Conservation (phyloP, 805 yeast genomes). For the Isabelozyma pseudorhagii region DNA sequence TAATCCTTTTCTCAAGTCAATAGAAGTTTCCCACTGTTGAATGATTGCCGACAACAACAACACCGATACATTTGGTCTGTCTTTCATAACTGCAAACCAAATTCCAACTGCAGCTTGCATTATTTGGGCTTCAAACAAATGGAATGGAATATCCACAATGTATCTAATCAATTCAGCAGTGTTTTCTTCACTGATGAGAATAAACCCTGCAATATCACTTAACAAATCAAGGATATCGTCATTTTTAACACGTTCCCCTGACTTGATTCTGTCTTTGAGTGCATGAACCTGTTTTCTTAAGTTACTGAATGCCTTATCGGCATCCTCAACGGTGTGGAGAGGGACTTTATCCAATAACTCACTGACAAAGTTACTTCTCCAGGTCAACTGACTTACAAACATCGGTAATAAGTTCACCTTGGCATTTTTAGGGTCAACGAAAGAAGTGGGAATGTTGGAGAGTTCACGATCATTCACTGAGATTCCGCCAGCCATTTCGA, state of each 20-base stretch:
- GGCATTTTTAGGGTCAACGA: slow-evolving; percentile 8
- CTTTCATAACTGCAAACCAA: slow-evolving; percentile 79
- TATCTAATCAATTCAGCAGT: slow-evolving; percentile 47
- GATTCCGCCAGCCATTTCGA: slow-evolving; percentile 79
- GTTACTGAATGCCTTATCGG: slow-evolving; percentile 23
- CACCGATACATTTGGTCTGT: slow-evolving; percentile 54
- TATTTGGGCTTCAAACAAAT: slow-evolving; percentile 53
- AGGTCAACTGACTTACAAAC: slow-evolving; percentile 72
- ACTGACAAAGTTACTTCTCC: slow-evolving; percentile 50
- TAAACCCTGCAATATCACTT: slow-evolving; percentile 41
- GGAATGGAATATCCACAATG: slow-evolving; percentile 70
- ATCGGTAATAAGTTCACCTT: slow-evolving; percentile 61
- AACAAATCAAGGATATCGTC: slow-evolving; percentile 39
- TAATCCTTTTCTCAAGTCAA: slow-evolving; percentile 59
- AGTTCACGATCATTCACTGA: slow-evolving; percentile 66
- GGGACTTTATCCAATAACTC: slow-evolving; percentile 30
- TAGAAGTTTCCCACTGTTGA: slow-evolving; percentile 64
- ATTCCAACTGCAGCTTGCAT: slow-evolving; percentile 66
- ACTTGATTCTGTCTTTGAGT: slow-evolving; percentile 8
- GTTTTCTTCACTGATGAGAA: slow-evolving; percentile 29
- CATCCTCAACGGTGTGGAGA: slow-evolving; percentile 20
- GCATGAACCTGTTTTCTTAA: slow-evolving; percentile 23
- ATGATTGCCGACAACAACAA: slow-evolving; percentile 68
- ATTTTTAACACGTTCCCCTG: slow-evolving; percentile 7
- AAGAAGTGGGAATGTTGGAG: slow-evolving; percentile 33